Conservation (phyloP, 169 alveolate species). For the Neospora caninum region DNA sequence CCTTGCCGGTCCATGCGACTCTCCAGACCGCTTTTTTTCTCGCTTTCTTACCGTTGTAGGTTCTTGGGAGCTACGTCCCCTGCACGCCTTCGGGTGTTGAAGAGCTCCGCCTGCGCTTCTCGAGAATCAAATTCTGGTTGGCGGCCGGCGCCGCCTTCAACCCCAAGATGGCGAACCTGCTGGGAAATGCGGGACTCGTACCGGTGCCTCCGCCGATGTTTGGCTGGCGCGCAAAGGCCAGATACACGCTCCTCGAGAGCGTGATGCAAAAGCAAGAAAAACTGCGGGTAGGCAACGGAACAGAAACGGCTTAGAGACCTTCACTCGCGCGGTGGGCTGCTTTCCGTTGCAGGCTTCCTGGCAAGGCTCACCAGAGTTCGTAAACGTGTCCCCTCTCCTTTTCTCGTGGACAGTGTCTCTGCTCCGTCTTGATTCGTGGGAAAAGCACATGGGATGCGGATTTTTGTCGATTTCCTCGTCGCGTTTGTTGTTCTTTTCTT, state of each 20-base stretch:
- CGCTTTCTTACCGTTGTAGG: background rate
- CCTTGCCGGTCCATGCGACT: no score
- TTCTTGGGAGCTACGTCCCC: conserved; percentile 72
- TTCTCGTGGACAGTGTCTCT: no score
- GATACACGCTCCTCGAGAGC: conserved; percentile 59
- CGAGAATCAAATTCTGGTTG: conserved; percentile 87
- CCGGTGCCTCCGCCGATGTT: conserved; percentile 82
- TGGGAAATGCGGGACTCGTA: conserved; percentile 72
- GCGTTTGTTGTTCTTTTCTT: no score
- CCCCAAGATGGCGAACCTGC: conserved; percentile 10
- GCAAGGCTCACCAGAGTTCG: no score
- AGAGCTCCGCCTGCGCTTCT: conserved; percentile 86
- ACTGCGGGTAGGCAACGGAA: background rate
- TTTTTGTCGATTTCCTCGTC: no score
- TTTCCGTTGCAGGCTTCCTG: no score
- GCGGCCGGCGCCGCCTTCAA: conserved; percentile 84
- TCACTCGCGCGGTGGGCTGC: background rate
- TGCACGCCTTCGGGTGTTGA: conserved; percentile 65
- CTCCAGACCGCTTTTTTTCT: background rate
- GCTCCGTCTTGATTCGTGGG: no score
- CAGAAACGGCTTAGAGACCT: no score
- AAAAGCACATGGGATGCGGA: no score
- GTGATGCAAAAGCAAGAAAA: conserved; percentile 60
- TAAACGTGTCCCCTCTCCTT: no score
- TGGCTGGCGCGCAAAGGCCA: conserved; percentile 78